phyloP scores from a whole-genome alignment of 116 monocot species.

The Trichopus zeylanicus region DNA sequence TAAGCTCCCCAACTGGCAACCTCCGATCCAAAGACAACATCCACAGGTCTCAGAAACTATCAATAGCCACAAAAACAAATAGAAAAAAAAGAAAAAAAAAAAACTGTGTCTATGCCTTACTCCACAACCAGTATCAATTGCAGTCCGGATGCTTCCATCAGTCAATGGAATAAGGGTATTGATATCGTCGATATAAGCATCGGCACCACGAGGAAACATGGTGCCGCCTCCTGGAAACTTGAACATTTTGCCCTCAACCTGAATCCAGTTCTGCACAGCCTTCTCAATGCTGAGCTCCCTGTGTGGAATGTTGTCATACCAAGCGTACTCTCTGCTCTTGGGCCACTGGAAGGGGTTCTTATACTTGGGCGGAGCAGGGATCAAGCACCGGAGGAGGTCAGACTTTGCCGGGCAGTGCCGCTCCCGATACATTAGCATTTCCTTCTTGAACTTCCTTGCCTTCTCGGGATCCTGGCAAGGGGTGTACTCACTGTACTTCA shows the following conservation, averaged over 20 bases:
- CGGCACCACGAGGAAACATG: slow-evolving; percentile 70
- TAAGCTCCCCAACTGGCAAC: too few relatives aligned
- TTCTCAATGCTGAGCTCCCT: too few relatives aligned
- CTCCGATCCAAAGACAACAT: slow-evolving; percentile 8
- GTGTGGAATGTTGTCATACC: too few relatives aligned
- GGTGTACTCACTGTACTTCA: slow-evolving; percentile 63
- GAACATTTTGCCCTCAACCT: slow-evolving; percentile 56
- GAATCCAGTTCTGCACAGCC: slow-evolving; percentile 90
- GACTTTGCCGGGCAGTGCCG: slow-evolving; percentile 57
- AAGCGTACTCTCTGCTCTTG: too few relatives aligned
- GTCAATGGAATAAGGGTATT: slow-evolving; percentile 47
- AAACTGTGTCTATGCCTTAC: slow-evolving; percentile 16
- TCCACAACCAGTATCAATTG: slow-evolving; percentile 77
- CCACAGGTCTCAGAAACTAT: background rate
- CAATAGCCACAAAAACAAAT: background rate
- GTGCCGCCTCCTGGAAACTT: slow-evolving; percentile 73
- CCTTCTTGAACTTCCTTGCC: slow-evolving; percentile 47
- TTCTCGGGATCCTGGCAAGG: slow-evolving; percentile 67
- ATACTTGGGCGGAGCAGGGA: slow-evolving; percentile 69
- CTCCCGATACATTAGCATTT: slow-evolving; percentile 54
- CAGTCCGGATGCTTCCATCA: slow-evolving; percentile 61
- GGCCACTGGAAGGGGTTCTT: slow-evolving; percentile 87
- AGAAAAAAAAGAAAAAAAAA: background rate
- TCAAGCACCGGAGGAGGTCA: slow-evolving; percentile 46
- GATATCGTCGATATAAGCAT: slow-evolving; percentile 72